phyloP scores from a whole-genome alignment of 441 rosid genomes.

The Sinapis alba region DNA sequence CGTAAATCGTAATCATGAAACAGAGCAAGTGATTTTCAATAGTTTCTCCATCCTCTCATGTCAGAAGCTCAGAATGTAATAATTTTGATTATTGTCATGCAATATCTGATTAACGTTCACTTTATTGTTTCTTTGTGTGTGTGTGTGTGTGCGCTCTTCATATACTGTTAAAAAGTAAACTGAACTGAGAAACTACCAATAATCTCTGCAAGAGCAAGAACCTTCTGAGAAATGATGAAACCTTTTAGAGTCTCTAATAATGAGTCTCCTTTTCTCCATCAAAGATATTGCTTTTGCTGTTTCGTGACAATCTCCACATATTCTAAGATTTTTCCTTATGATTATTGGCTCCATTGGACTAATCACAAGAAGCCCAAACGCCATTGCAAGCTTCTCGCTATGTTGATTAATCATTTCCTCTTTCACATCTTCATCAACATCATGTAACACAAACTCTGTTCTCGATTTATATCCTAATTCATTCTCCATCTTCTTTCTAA shows the following conservation, averaged over 20 bases:
- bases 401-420: constrained; percentile 54
- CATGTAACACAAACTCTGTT: constrained; percentile 57
- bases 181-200: neutral
- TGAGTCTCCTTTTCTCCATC: constrained; percentile 47
- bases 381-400: constrained; percentile 59
- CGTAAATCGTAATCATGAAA: neutral
- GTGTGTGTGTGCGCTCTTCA: neutral
- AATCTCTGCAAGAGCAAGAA: constrained; percentile 54
- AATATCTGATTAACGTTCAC: neutral
- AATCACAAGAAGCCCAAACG: constrained; percentile 53
- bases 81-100: neutral
- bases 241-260: constrained; percentile 57
- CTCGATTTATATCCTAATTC: constrained; percentile 41
- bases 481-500: constrained; percentile 43
- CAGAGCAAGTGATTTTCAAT: neutral
- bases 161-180: neutral
- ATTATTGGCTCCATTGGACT: constrained; percentile 41
- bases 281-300: constrained; percentile 48
- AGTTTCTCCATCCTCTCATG: neutral
- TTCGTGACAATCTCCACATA: constrained; percentile 56
- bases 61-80: too few relatives aligned
- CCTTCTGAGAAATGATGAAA: constrained; percentile 60
- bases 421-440: constrained; percentile 57
- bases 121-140: neutral
- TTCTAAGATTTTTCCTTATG: constrained; percentile 57